Evolutionary conservation across 1,139 yeast genomes (phyloP), one percentile per base, ranked within the genome.

Genomic region (Magnusiomyces paraingens): DNA sequence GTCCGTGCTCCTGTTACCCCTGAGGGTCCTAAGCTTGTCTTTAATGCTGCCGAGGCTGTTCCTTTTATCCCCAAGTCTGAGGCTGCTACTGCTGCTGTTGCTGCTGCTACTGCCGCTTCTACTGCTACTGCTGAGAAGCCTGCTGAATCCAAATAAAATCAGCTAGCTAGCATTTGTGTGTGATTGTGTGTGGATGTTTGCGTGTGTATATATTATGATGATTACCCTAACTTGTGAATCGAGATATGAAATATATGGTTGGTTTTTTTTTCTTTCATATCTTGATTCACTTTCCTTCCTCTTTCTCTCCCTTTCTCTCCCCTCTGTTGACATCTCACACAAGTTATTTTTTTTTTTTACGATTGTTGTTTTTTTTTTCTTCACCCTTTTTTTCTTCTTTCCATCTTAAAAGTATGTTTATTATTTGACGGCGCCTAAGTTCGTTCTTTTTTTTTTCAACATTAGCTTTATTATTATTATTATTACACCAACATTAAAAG

Each of bases 31-130:
- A 67, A 67, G 58, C 55, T 62, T 20, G 61, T 59, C 44, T 70
- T 70, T 59, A 68, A 70, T 56, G 69, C 71, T 43, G 72, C 72
- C 47, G 64, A 63, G 29, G 73, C 73, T 1, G 68, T 64, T 32
- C 73, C 74, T 4, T 70, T 70, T 60, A 66, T 70, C 20, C 73
- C 74, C 44, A 67, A 64, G 53, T 46, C 56, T 12, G 56, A 55
- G 47, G 50, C 55, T 20, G 45, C 35, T 10, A 26, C 40, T 21
- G 18, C 49, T 35, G 21, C 18, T 10, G 43, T 17, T 10, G 43
- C 47, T 32, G n/a, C 46, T 17, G 36, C 32, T 32, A 40, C 40
- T 10, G 11, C 41, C 8, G 10, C 36, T 26, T 4, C 32, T 26
- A 26, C 32, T 8, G 8, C 32, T 26, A 8, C 32, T 26, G 32